A percentile compares a stretch with the other conserved stretches of the same genome.
Evolutionary conservation across 2,329 filamentous ascomycete species (phyloP).

Genomic region (Trichoderma atroviride): DNA sequence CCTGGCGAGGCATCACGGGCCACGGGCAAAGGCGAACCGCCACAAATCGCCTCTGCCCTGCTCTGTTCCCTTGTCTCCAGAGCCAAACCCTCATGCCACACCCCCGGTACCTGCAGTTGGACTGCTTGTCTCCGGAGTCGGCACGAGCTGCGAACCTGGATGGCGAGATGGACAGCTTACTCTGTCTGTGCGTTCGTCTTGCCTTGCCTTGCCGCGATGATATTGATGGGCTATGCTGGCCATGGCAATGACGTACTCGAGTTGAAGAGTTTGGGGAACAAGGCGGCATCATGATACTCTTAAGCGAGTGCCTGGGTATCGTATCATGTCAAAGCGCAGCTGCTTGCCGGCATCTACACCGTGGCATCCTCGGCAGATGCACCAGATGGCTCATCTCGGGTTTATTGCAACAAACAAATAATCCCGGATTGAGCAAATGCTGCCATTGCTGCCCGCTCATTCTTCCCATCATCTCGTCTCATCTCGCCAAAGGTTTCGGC

Average conservation of each 20-base stretch:
- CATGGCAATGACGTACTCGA: background rate
- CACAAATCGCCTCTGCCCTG: background rate
- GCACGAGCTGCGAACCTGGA: background rate
- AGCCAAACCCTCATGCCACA: background rate
- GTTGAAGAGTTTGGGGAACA: background rate
- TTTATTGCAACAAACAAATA: background rate
- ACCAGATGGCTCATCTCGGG: no score
- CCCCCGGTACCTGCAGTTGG: background rate
- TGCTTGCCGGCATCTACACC: background rate
- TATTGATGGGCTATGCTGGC: background rate
- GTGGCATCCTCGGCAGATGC: background rate
- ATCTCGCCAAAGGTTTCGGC: constrained; percentile 4
- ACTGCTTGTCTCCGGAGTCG: background rate
- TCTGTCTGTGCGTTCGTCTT: background rate
- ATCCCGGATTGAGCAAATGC: background rate
- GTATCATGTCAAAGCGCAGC: background rate
- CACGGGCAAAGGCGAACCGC: background rate
- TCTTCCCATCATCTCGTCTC: background rate
- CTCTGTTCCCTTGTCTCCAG: background rate
- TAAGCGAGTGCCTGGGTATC: background rate
- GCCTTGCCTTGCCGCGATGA: background rate
- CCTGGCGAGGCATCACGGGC: background rate
- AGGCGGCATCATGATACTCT: background rate
- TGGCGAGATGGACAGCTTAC: background rate
- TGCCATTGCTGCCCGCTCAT: background rate